A percentile compares a stretch with the other conserved stretches of the same genome.
These are phyloP conservation scores for Favolaschia claudopus DNA, from an alignment of 768 basidiomycete species.

Conservation along the genomic window DNA sequence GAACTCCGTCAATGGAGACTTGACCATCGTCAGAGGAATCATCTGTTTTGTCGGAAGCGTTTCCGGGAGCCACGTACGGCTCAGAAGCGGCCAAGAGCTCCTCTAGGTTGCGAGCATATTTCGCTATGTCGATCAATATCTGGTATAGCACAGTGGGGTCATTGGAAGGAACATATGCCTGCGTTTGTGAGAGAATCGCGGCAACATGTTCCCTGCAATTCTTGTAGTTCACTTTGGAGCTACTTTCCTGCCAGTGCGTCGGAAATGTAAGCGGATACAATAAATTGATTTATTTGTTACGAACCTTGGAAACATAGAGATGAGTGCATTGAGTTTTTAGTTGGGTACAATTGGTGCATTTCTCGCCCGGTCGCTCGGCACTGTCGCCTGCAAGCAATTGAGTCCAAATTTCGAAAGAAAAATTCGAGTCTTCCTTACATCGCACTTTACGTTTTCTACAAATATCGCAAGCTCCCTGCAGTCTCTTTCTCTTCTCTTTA, in stretches of 20 bases:
- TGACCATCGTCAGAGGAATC: background rate
- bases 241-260: background rate
- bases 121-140: constrained; percentile 11
- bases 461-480: constrained; percentile 16
- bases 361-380: constrained; percentile 59
- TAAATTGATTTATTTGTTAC: background rate
- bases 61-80: background rate
- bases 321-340: constrained; percentile 62
- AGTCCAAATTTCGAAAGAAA: background rate
- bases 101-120: constrained; percentile 23
- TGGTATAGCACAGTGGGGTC: constrained; percentile 6
- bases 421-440: background rate
- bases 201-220: constrained; percentile 18
- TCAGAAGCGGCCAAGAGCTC: constrained; percentile 5
- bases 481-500: constrained; percentile 15
- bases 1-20: too few relatives aligned
- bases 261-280: background rate
- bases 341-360: constrained; percentile 64
- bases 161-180: constrained; percentile 15
- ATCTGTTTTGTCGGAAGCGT: background rate
- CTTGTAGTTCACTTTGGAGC: constrained; percentile 8
- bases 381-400: constrained; percentile 54
- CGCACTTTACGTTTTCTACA: constrained; percentile 40
- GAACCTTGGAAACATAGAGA: constrained; percentile 59
- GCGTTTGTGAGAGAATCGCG: constrained; percentile 7